A percentile compares a stretch with the other conserved stretches of the same genome.
phyloP scores from a whole-genome alignment of 306 rosid species.

The Astragalus glycyphyllos region DNA sequence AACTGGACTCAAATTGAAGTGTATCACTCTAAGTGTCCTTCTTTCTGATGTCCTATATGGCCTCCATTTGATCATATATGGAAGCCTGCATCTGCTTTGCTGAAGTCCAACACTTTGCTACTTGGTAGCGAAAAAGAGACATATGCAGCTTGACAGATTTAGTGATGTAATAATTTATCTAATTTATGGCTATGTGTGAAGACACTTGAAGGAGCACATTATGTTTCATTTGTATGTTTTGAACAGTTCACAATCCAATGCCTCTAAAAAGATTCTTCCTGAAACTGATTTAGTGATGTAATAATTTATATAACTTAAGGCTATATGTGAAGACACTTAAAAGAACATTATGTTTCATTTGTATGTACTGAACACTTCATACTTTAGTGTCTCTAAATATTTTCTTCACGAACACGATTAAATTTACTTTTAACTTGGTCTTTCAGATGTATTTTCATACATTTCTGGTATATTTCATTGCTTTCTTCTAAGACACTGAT shows the following conservation, averaged over 20 bases:
- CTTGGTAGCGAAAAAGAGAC: constrained; percentile 26
- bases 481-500: background rate
- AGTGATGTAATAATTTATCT: constrained; percentile 8
- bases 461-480: background rate
- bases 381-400: constrained; percentile 18
- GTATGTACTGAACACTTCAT: constrained; percentile 3
- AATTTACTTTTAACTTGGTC: background rate
- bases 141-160: constrained; percentile 20
- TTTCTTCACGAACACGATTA: constrained; percentile 3
- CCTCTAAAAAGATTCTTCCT: no score
- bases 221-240: no score
- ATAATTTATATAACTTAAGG: constrained; percentile 1
- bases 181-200: constrained; percentile 16
- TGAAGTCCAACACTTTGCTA: constrained; percentile 1
- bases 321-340: constrained; percentile 21
- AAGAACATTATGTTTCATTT: background rate
- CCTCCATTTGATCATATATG: no score
- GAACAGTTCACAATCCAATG: no score
- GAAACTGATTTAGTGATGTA: constrained; percentile 16
- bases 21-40: background rate
- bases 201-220: background rate
- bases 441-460: constrained; percentile 11
- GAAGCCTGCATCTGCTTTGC: constrained; percentile 16
- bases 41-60: constrained; percentile 11
- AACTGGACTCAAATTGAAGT: constrained; percentile 22